Evolutionary conservation across 1,139 yeast species (phyloP).

Genomic region (Geotrichum siamense): DNA sequence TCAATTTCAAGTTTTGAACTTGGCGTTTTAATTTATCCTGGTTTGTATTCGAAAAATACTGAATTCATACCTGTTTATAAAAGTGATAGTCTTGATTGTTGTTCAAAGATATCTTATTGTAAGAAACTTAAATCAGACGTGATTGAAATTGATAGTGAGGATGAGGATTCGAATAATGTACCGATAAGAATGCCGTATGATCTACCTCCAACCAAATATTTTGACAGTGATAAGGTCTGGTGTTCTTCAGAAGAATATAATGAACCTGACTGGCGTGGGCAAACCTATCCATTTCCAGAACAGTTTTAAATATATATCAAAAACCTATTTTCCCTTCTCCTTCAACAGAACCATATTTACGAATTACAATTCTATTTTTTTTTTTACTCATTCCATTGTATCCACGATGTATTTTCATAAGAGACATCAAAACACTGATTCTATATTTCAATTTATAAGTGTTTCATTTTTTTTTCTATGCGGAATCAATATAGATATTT

Average conservation of each 20-base stretch:
- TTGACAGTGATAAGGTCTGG: background rate
- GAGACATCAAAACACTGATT: too few species aligned
- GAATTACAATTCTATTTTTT: too few species aligned
- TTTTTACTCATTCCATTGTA: too few species aligned
- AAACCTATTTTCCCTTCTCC: too few species aligned
- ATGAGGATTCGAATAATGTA: background rate
- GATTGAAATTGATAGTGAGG: slow-evolving; percentile 1
- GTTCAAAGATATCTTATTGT: slow-evolving; percentile 2
- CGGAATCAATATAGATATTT: too few species aligned
- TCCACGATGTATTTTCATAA: too few species aligned
- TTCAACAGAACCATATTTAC: too few species aligned
- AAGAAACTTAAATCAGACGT: background rate
- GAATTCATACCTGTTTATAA: slow-evolving; percentile 23
- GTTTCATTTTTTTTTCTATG: too few species aligned
- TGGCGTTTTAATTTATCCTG: slow-evolving; percentile 30
- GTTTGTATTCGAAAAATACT: slow-evolving; percentile 9
- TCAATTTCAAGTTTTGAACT: slow-evolving; percentile 33
- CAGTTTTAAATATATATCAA: too few species aligned
- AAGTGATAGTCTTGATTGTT: slow-evolving; percentile 11
- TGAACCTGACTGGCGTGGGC: slow-evolving; percentile 2
- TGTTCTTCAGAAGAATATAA: background rate
- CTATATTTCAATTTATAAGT: too few species aligned
- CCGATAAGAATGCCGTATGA: slow-evolving; percentile 29
- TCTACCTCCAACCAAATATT: slow-evolving; percentile 20
- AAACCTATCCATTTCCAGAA: background rate